phyloP scores from a whole-genome alignment of 148 eudicot genomes.

The Chenopodium formosanum region DNA sequence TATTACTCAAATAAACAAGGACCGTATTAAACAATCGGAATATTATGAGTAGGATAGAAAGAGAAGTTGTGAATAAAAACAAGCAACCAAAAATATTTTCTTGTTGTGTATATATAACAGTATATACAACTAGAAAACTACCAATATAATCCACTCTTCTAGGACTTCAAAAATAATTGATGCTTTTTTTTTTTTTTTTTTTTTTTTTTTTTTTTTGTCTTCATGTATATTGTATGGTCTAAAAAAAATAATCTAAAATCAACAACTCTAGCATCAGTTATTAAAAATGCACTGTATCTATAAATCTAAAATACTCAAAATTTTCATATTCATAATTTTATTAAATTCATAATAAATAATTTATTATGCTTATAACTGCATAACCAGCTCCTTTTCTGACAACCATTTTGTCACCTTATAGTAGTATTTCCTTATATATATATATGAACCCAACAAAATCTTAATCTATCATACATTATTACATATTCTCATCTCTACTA shows the following conservation, averaged over 20 bases:
- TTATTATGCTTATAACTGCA: conserved; percentile 13
- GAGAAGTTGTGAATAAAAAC: background rate
- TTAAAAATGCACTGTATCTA: conserved; percentile 9
- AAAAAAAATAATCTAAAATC: conserved; percentile 10
- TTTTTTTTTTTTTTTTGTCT: conserved; percentile 14
- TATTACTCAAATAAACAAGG: background rate
- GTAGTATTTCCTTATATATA: conserved; percentile 16
- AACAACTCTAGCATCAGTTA: conserved; percentile 18
- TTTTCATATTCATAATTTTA: background rate
- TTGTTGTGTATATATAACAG: background rate
- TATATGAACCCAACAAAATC: conserved; percentile 9
- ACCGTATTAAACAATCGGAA: background rate
- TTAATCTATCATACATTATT: conserved; percentile 14
- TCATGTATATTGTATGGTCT: conserved; percentile 3
- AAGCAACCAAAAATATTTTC: background rate
- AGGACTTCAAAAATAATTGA: background rate
- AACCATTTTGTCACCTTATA: conserved; percentile 26
- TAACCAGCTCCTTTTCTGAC: conserved; percentile 22
- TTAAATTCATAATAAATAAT: background rate
- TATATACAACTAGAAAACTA: background rate
- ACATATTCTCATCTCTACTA: background rate
- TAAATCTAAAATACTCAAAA: background rate
- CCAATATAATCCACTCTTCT: conserved; percentile 6
- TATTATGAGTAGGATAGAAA: background rate
- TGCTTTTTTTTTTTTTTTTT: conserved; percentile 8